These are phyloP conservation scores for Alternaria angustiovoidea DNA, from an alignment of 2,329 filamentous ascomycete genomes.

Conservation along the genomic window DNA sequence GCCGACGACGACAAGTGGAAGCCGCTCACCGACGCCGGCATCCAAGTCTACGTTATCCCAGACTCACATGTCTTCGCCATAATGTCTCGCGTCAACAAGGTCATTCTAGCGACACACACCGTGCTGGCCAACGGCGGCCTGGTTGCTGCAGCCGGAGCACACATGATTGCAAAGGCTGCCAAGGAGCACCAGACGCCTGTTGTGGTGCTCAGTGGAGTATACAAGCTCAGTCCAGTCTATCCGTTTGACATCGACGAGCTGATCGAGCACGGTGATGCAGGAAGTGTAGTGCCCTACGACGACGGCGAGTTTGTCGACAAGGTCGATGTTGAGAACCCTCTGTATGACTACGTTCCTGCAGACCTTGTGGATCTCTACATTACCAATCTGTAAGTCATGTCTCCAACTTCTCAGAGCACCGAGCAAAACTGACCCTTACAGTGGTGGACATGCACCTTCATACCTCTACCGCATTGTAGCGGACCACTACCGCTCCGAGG, in stretches of 20 bases:
- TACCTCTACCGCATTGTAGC: constrained; percentile 77
- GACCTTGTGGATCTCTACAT: constrained; percentile 83
- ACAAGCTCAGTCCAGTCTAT: constrained; percentile 91
- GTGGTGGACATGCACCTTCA: constrained; percentile 72
- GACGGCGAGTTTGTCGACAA: constrained; percentile 81
- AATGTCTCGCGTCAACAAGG: constrained; percentile 95
- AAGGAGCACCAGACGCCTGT: constrained; percentile 84
- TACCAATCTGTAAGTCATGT: constrained; percentile 75
- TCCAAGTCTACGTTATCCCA: constrained; percentile 82
- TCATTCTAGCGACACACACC: constrained; percentile 86
- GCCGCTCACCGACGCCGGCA: constrained; percentile 77
- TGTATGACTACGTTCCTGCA: constrained; percentile 83
- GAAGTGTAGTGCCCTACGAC: constrained; percentile 77
- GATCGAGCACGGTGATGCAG: constrained; percentile 86
- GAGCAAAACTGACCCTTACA: constrained; percentile 41
- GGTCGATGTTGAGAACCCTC: constrained; percentile 78
- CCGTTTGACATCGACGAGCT: constrained; percentile 82
- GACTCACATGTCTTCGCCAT: constrained; percentile 89
- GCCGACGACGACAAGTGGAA: constrained; percentile 71
- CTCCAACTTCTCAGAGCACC: constrained; percentile 1
- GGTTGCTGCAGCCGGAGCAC: constrained; percentile 83
- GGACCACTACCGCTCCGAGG: constrained; percentile 78
- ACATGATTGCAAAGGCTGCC: constrained; percentile 83
- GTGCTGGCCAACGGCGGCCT: constrained; percentile 89
- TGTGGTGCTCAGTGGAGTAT: constrained; percentile 87